phyloP scores from a whole-genome alignment of 345 rosid species.

The Lumnitzera racemosa region DNA sequence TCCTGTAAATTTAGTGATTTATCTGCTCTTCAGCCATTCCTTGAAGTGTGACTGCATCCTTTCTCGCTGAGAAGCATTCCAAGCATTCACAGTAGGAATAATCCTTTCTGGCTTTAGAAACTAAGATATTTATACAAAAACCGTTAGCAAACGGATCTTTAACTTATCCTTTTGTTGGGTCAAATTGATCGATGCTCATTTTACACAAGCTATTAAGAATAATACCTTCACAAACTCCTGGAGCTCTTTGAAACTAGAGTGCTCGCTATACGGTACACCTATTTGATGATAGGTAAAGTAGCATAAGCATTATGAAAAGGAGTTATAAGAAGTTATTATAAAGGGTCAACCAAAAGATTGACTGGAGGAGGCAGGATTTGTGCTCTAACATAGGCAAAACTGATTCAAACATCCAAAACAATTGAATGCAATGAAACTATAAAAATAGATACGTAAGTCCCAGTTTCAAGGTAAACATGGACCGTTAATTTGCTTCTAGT shows the following conservation, averaged over 20 bases:
- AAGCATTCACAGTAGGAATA: slow-evolving; percentile 67
- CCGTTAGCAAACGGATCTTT: background rate
- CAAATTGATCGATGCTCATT: background rate
- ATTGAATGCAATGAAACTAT: background rate
- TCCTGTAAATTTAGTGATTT: slow-evolving; percentile 1
- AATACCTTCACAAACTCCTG: slow-evolving; percentile 66
- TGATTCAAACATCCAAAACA: background rate
- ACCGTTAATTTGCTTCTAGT: too few relatives aligned
- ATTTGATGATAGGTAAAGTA: slow-evolving; percentile 6
- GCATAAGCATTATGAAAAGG: background rate
- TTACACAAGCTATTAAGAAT: background rate
- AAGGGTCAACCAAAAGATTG: too few relatives aligned
- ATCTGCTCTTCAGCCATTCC: slow-evolving; percentile 50
- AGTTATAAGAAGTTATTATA: too few relatives aligned
- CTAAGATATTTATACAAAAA: slow-evolving; percentile 22
- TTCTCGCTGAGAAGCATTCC: slow-evolving; percentile 52
- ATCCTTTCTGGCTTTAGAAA: slow-evolving; percentile 64
- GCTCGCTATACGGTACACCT: slow-evolving; percentile 88
- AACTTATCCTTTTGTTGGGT: background rate
- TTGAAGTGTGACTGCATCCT: slow-evolving; percentile 64
- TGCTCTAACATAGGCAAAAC: too few relatives aligned
- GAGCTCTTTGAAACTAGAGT: slow-evolving; percentile 72
- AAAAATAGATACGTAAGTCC: background rate
- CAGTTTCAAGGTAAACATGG: too few relatives aligned
- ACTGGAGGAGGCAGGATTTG: too few relatives aligned